Evolutionary conservation across 768 basidiomycete species (phyloP).

Genomic region (Lactarius indigo): DNA sequence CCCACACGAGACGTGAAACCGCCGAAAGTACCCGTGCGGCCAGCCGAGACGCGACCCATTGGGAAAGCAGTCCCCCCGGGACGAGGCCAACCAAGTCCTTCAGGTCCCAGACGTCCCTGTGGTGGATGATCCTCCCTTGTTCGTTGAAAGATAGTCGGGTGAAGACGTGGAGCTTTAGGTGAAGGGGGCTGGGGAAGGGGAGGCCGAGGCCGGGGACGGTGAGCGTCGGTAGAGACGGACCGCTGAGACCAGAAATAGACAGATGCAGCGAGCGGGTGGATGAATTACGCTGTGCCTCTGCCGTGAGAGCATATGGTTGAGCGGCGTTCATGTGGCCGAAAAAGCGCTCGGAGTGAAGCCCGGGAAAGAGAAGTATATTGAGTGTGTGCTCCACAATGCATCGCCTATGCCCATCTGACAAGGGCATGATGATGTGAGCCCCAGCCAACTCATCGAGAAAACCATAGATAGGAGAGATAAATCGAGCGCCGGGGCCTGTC

Average conservation of each 20-base stretch:
- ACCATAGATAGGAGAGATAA: not conserved
- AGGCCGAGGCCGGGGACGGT: slow-evolving; percentile 56
- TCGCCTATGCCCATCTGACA: slow-evolving; percentile 66
- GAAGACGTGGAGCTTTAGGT: slow-evolving; percentile 66
- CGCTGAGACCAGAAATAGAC: slow-evolving; percentile 24
- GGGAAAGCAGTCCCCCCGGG: slow-evolving; percentile 61
- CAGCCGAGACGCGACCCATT: slow-evolving; percentile 66
- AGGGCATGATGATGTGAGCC: not conserved
- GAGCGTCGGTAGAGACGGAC: slow-evolving; percentile 43
- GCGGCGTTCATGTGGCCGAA: slow-evolving; percentile 29
- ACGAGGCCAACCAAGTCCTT: slow-evolving; percentile 72
- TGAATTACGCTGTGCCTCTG: slow-evolving; percentile 23
- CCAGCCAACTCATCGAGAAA: not conserved
- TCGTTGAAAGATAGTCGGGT: slow-evolving; percentile 79
- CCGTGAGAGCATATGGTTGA: slow-evolving; percentile 26
- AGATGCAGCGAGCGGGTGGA: slow-evolving; percentile 27
- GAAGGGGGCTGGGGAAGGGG: slow-evolving; percentile 72
- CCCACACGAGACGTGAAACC: slow-evolving; percentile 18
- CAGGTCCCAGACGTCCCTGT: slow-evolving; percentile 80
- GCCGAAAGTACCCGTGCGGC: slow-evolving; percentile 42
- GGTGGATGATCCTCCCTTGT: slow-evolving; percentile 73
- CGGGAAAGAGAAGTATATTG: slow-evolving; percentile 71
- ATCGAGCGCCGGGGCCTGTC: not conserved
- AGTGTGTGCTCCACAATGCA: slow-evolving; percentile 78
- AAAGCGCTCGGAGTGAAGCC: slow-evolving; percentile 45